Conservation (phyloP, 768 basidiomycete genomes). For the Suillus americanus region DNA sequence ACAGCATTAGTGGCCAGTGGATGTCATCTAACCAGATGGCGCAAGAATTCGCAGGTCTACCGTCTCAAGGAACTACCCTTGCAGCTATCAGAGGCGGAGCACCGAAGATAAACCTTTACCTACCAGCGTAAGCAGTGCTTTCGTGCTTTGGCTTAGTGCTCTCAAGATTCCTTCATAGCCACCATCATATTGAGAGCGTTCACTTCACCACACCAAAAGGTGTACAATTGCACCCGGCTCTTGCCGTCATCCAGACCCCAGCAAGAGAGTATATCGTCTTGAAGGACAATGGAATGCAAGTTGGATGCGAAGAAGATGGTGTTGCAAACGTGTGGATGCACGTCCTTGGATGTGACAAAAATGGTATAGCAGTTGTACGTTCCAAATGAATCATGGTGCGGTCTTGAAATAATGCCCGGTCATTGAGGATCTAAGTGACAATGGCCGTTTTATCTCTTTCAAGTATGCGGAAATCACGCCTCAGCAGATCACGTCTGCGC, state of each 20-base stretch:
- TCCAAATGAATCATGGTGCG: not conserved
- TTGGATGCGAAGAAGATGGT: conserved; percentile 77
- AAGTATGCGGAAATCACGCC: not conserved
- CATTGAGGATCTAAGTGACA: not conserved
- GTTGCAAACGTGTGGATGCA: conserved; percentile 61
- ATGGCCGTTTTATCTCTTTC: not conserved
- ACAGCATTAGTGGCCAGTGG: conserved; percentile 68
- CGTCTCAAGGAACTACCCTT: conserved; percentile 12
- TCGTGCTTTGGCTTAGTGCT: not conserved
- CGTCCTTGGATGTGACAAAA: conserved; percentile 48
- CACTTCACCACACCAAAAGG: conserved; percentile 53
- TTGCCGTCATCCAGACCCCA: conserved; percentile 73
- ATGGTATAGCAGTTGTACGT: not conserved
- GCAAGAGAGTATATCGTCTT: conserved; percentile 67
- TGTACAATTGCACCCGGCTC: conserved; percentile 51
- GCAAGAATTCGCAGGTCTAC: conserved; percentile 62
- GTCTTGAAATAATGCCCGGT: not conserved
- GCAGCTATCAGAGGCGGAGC: conserved; percentile 17
- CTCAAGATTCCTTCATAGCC: conserved; percentile 9
- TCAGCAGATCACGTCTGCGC: not conserved
- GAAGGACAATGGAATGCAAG: conserved; percentile 74
- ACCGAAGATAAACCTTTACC: conserved; percentile 52
- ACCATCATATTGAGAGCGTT: conserved; percentile 63
- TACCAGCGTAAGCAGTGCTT: conserved; percentile 54
- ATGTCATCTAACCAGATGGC: conserved; percentile 71